These are phyloP conservation scores for Lasiodiplodia hormozganensis DNA, from an alignment of 2,329 filamentous ascomycete genomes.

Conservation along the genomic window DNA sequence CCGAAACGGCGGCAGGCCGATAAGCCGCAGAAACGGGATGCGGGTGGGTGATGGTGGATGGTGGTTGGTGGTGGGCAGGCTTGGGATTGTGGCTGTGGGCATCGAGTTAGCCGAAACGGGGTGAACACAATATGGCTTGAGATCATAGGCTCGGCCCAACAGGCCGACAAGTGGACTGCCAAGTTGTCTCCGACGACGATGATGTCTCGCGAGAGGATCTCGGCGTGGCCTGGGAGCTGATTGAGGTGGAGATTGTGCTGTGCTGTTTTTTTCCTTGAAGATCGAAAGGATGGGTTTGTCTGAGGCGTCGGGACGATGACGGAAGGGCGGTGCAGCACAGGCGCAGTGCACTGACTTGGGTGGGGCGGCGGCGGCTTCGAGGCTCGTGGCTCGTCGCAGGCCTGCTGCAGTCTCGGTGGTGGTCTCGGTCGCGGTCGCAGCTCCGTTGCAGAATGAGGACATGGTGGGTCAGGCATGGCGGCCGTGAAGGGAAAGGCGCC, in stretches of 20 bases:
- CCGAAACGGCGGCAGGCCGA: background rate
- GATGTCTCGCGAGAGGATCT: background rate
- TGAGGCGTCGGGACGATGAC: conserved; percentile 7
- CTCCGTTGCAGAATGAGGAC: background rate
- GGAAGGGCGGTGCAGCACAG: conserved; percentile 1
- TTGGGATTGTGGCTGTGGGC: background rate
- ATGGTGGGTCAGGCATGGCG: background rate
- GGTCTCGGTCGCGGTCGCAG: background rate
- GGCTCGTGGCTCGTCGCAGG: conserved; percentile 13
- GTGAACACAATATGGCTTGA: background rate
- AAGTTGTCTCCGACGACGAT: background rate
- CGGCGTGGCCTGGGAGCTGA: conserved; percentile 5
- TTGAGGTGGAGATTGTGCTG: conserved; percentile 3
- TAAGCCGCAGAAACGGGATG: background rate
- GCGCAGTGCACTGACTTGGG: background rate
- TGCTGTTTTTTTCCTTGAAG: conserved; percentile 12
- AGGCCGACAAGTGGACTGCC: background rate
- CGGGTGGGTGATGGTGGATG: background rate
- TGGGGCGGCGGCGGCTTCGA: conserved; percentile 8
- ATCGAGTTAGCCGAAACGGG: background rate
- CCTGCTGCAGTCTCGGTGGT: background rate
- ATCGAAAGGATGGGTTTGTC: background rate
- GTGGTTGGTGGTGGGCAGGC: conserved; percentile 10
- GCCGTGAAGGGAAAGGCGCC: background rate
- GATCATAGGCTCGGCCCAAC: background rate